Evolutionary conservation across 345 rosid genomes (phyloP), one percentile per base, ranked within the genome.

Genomic region (Syzygium jambos): DNA sequence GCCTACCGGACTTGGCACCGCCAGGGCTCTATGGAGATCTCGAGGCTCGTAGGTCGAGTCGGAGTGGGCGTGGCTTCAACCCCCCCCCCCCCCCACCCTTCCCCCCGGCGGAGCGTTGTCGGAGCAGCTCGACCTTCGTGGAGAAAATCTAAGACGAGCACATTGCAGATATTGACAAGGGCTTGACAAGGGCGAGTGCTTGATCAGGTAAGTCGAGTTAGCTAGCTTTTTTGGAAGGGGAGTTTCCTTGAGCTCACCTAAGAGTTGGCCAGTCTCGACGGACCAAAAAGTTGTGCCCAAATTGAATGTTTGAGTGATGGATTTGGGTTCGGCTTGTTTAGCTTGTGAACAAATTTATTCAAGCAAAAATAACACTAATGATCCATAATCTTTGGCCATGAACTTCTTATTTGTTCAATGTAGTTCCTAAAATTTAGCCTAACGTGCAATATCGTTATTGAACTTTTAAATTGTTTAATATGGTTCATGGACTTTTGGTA

Each of bases 121-220:
- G 0, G 1, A 11, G 19, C 1, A 43, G 17, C 38, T 61, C 1
- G 9, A 7, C 5, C 27, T 25, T 27, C 30, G 11, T 3, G 2
- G 5, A 11, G 7, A 59, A 59, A 59, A 5, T 59, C 5, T 11
- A 25, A 25, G 27, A 27, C 10, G 2, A 57, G 25, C 1, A 4
- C 25, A 57, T 1, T 0, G 25, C 6, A 23, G 6, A 56, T 55
- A 4, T 12, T 5, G 68, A n/a, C 13, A 4, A n/a, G n/a, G n/a
- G n/a, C n/a, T n/a, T n/a, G n/a, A n/a, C n/a, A n/a, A n/a, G n/a
- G n/a, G 17, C 17, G 6, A 16, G 7, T 14, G 5, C 21, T 53
- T 17, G 2, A 7, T 63, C 15, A 1, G 2, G 34, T 29, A 7
- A 63, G 1, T 7, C 5, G 0, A 9, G 3, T 1, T 17, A 2